phyloP scores from a whole-genome alignment of 805 yeast species.

The Komagataella ulmi region DNA sequence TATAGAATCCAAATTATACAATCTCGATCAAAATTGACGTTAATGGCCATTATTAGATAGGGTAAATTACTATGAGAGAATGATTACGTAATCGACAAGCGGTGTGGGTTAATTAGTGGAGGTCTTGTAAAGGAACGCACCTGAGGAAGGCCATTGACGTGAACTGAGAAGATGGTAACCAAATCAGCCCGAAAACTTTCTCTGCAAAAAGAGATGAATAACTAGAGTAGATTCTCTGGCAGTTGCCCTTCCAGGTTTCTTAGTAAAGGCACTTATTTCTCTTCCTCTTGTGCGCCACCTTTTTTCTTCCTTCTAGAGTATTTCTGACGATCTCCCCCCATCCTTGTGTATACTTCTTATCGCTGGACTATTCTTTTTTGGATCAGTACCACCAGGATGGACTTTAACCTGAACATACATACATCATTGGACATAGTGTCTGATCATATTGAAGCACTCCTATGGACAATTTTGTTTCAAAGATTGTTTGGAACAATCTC shows the following conservation, averaged over 20 bases:
- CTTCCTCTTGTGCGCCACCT: not conserved
- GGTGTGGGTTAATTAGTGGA: no score
- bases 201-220: no score
- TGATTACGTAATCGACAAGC: not conserved
- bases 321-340: not conserved
- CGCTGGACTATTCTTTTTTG: not conserved
- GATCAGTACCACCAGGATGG: slow-evolving; percentile 18
- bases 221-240: no score
- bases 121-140: no score
- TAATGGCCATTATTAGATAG: not conserved
- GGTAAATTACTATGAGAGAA: no score
- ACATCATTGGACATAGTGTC: slow-evolving; percentile 40
- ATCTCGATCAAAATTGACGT: not conserved
- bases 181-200: no score
- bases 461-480: slow-evolving; percentile 58
- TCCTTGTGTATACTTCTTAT: not conserved
- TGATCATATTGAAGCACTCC: slow-evolving; percentile 44
- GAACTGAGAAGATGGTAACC: no score
- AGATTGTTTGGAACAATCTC: slow-evolving; percentile 52
- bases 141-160: no score
- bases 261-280: not conserved
- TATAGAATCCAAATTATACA: not conserved
- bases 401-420: slow-evolving; percentile 29
- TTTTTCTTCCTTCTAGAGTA: not conserved
- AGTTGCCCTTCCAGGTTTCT: not conserved